Percentiles rank a stretch among this genome's conserved stretches.
Evolutionary conservation across 2,329 filamentous ascomycete species (phyloP).

Genomic region (Xylaria polymorpha): DNA sequence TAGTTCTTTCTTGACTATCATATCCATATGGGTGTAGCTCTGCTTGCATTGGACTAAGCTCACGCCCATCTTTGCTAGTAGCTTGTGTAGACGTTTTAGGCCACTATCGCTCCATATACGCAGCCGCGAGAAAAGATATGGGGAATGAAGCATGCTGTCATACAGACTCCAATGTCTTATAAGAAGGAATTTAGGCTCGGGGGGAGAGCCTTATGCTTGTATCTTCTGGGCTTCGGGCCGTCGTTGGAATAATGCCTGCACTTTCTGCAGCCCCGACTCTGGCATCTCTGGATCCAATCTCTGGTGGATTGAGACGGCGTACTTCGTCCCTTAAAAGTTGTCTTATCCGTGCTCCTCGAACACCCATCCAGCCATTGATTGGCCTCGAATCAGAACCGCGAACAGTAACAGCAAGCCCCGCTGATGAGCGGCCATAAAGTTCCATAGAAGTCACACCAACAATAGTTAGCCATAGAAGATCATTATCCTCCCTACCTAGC

Average conservation of each 20-base stretch:
- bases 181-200: slow-evolving; percentile 91
- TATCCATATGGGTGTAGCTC: slow-evolving; percentile 98
- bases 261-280: slow-evolving; percentile 69
- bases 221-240: slow-evolving; percentile 88
- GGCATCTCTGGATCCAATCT: slow-evolving; percentile 67
- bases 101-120: slow-evolving; percentile 96
- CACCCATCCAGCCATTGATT: slow-evolving; percentile 80
- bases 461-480: slow-evolving; percentile 93
- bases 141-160: slow-evolving; percentile 97
- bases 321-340: slow-evolving; percentile 93
- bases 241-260: slow-evolving; percentile 87
- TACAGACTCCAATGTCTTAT: slow-evolving; percentile 97
- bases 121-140: slow-evolving; percentile 89
- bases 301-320: slow-evolving; percentile 87
- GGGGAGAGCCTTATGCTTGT: slow-evolving; percentile 92
- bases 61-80: slow-evolving; percentile 98
- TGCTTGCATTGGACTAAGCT: slow-evolving; percentile 94
- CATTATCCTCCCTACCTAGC: slow-evolving; percentile 94
- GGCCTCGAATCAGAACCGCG: slow-evolving; percentile 66
- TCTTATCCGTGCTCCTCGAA: slow-evolving; percentile 84
- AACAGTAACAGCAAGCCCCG: slow-evolving; percentile 75
- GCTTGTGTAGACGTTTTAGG: slow-evolving; percentile 88
- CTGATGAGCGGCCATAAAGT: slow-evolving; percentile 86
- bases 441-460: slow-evolving; percentile 96
- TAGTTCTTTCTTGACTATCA: slow-evolving; percentile 90